phyloP scores from a whole-genome alignment of 2,329 filamentous ascomycete species.

The Phaeophleospora eucalypticola region DNA sequence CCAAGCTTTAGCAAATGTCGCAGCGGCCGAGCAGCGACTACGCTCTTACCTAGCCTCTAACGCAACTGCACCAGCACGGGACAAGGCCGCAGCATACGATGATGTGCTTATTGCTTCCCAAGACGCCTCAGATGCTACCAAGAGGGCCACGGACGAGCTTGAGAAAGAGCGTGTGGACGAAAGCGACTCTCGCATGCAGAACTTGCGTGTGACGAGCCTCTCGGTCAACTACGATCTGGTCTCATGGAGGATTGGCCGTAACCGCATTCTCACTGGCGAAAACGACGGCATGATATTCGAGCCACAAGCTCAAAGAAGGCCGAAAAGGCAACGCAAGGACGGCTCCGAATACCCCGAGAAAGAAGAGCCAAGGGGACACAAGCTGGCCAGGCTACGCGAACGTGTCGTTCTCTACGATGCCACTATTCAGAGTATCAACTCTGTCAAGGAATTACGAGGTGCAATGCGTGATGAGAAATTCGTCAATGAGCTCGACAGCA shows the following conservation, averaged over 20 bases:
- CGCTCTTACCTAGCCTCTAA: slow-evolving; percentile 44
- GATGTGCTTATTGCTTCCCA: slow-evolving; percentile 85
- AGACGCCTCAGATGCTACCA: slow-evolving; percentile 89
- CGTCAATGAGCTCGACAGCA: slow-evolving; percentile 71
- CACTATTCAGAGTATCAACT: slow-evolving; percentile 83
- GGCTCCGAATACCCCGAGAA: slow-evolving; percentile 46
- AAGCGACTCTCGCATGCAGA: slow-evolving; percentile 83
- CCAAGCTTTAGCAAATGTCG: slow-evolving; percentile 70
- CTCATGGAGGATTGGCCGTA: slow-evolving; percentile 90
- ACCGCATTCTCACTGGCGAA: slow-evolving; percentile 79
- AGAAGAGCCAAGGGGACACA: slow-evolving; percentile 67
- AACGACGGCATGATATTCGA: slow-evolving; percentile 67
- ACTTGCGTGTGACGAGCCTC: slow-evolving; percentile 84
- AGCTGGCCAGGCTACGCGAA: slow-evolving; percentile 76
- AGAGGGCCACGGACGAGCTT: slow-evolving; percentile 87
- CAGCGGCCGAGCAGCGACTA: slow-evolving; percentile 51
- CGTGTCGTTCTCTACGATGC: slow-evolving; percentile 87
- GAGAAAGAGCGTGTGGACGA: slow-evolving; percentile 76
- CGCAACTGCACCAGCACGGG: slow-evolving; percentile 45
- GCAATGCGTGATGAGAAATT: slow-evolving; percentile 79
- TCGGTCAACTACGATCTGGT: slow-evolving; percentile 93
- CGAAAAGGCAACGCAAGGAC: slow-evolving; percentile 47
- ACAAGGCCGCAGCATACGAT: slow-evolving; percentile 84
- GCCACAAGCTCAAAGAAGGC: slow-evolving; percentile 52
- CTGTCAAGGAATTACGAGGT: slow-evolving; percentile 82